A percentile compares a stretch with the other conserved stretches of the same genome.
Conservation (phyloP, 202 grass and related monocot genomes). For the Saccharum hybrid region DNA sequence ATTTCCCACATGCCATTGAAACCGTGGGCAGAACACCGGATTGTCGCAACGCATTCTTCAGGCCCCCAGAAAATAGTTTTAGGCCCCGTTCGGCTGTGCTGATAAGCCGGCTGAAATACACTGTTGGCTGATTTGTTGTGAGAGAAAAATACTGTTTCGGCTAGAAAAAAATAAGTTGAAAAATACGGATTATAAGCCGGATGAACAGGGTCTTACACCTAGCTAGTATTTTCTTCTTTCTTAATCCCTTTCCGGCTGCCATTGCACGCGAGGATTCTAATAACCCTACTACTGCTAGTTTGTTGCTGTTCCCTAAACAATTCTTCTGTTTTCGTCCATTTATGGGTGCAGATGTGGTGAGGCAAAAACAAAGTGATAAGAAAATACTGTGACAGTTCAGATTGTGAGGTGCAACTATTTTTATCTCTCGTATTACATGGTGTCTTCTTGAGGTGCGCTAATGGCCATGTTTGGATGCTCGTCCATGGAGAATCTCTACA, state of each 20-base stretch:
- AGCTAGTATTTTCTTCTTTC: background rate
- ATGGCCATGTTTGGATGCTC: slow-evolving; percentile 18
- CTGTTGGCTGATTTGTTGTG: too few relatives aligned
- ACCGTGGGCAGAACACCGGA: slow-evolving; percentile 58
- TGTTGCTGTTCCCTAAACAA: background rate
- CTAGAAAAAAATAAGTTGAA: too few relatives aligned
- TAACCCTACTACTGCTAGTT: background rate
- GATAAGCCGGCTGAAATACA: too few relatives aligned
- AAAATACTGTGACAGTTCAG: background rate
- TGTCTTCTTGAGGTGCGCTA: background rate
- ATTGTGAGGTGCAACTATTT: background rate
- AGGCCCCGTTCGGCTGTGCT: too few relatives aligned
- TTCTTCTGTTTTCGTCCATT: slow-evolving; percentile 27
- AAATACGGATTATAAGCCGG: too few relatives aligned
- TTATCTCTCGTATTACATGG: background rate
- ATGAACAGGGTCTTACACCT: too few relatives aligned
- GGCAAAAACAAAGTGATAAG: background rate
- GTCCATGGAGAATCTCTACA: slow-evolving; percentile 37
- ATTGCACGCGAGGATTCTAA: slow-evolving; percentile 19
- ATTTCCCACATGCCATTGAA: slow-evolving; percentile 44
- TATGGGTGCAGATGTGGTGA: slow-evolving; percentile 12
- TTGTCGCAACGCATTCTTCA: slow-evolving; percentile 39
- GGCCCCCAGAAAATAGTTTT: slow-evolving; percentile 18
- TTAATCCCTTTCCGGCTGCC: slow-evolving; percentile 24
- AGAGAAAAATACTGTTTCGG: too few relatives aligned